phyloP scores from a whole-genome alignment of 768 basidiomycete species.

The Mycena haematopus region DNA sequence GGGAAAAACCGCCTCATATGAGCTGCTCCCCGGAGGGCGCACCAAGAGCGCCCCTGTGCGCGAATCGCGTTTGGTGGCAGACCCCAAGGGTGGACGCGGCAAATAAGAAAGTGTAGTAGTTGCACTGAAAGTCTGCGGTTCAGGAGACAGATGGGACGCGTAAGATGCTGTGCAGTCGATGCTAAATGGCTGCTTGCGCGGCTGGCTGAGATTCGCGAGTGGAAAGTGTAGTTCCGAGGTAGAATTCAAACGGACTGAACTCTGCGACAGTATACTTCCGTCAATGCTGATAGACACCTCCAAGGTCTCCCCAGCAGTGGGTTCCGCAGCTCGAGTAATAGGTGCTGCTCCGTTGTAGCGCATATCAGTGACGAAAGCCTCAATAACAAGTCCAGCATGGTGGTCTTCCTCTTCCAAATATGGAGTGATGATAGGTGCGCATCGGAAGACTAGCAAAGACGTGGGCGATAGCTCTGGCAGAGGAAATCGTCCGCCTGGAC shows the following conservation, averaged over 20 bases:
- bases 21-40: conserved; percentile 35
- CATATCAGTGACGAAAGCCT: conserved; percentile 20
- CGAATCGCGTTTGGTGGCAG: conserved; percentile 56
- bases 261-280: conserved; percentile 2
- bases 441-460: conserved; percentile 53
- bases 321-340: conserved; percentile 1
- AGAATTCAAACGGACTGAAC: conserved; percentile 7
- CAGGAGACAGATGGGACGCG: neutral
- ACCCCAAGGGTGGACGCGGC: conserved; percentile 39
- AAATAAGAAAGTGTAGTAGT: conserved; percentile 46
- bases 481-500: conserved; percentile 54
- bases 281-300: conserved; percentile 17
- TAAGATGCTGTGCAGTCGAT: conserved; percentile 19
- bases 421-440: conserved; percentile 52
- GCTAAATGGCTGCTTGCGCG: conserved; percentile 22
- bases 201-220: conserved; percentile 25
- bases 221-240: conserved; percentile 25
- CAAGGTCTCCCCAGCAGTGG: neutral
- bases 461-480: conserved; percentile 39
- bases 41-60: conserved; percentile 52
- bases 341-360: conserved; percentile 16
- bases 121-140: conserved; percentile 6
- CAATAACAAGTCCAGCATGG: conserved; percentile 22
- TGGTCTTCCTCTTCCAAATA: conserved; percentile 53
- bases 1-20: conserved; percentile 51